A percentile compares a stretch with the other conserved stretches of the same genome.
These are phyloP conservation scores for Termitomyces sp. DNA, from an alignment of 768 basidiomycete genomes.

Conservation along the genomic window DNA sequence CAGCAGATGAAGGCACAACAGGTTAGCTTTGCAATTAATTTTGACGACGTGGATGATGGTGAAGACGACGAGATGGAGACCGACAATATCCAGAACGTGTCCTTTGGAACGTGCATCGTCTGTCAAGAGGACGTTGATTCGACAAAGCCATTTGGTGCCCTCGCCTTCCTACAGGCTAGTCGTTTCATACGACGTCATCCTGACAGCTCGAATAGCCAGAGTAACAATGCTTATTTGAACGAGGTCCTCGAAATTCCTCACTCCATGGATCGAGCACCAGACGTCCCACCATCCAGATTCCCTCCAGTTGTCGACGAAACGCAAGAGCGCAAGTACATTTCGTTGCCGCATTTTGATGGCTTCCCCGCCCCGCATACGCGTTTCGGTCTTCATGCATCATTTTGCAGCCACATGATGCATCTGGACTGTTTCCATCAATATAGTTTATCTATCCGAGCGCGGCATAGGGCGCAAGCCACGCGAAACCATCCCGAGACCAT, in stretches of 20 bases:
- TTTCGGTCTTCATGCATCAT: slow-evolving; percentile 84
- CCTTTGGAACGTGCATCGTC: slow-evolving; percentile 94
- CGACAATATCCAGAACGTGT: slow-evolving; percentile 45
- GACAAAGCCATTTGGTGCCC: slow-evolving; percentile 74
- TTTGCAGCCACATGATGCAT: slow-evolving; percentile 98
- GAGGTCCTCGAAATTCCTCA: slow-evolving; percentile 64
- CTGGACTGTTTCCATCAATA: slow-evolving; percentile 92
- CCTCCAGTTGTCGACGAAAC: slow-evolving; percentile 53
- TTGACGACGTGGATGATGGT: slow-evolving; percentile 69
- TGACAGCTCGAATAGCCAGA: slow-evolving; percentile 57
- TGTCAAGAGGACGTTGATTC: slow-evolving; percentile 91
- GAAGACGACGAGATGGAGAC: slow-evolving; percentile 66
- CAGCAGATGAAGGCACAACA: slow-evolving; percentile 94
- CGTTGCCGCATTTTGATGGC: slow-evolving; percentile 63
- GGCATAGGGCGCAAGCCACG: slow-evolving; percentile 85
- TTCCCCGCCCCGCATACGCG: slow-evolving; percentile 70
- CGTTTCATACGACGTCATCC: slow-evolving; percentile 78
- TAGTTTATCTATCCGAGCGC: slow-evolving; percentile 79
- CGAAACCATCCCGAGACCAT: slow-evolving; percentile 94
- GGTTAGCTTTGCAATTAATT: slow-evolving; percentile 77
- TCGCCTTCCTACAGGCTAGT: slow-evolving; percentile 88
- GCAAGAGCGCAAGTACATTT: slow-evolving; percentile 41
- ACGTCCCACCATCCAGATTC: slow-evolving; percentile 33
- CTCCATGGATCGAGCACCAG: slow-evolving; percentile 60
- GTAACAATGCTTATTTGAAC: slow-evolving; percentile 54